Evolutionary conservation across 2,329 filamentous ascomycete genomes (phyloP), one percentile per base, ranked within the genome.

Genomic region (Pseudopithomyces chartarum): DNA sequence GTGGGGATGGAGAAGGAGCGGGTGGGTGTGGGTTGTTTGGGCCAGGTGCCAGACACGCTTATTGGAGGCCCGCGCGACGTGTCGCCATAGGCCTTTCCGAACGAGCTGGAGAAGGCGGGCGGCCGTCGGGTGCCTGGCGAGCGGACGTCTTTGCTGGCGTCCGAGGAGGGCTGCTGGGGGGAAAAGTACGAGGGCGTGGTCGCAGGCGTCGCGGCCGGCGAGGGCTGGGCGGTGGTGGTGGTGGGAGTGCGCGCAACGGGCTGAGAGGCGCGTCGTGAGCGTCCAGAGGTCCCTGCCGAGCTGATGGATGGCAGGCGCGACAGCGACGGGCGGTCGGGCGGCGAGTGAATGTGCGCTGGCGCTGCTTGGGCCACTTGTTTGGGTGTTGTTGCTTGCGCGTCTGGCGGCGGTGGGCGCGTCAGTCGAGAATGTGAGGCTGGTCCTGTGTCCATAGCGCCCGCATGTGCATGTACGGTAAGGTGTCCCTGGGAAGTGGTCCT

Each of bases 61-160:
- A 82, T 78, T 50, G 81, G 81, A 44, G 82, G 81, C 57, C 81
- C 82, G 65, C 76, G 72, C 55, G 75, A 78, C 29, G 78, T 81
- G 67, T 80, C 79, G 74, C 83, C 80, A 64, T 50, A 50, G 20
- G 47, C 22, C 26, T 50, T 50, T 33, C 80, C 80, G 76, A 80
- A 75, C 52, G 77, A 79, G 62, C 78, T 80, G 60, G 77, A 76
- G 47, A 80, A 82, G 22, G 80, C 79, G 39, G 80, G 81, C 29
- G 80, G 75, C 61, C 77, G 70, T 70, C 74, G 74, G 34, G 60
- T 55, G 39, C 60, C 62, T 19, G 73, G 68, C 49, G 69, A 73
- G 61, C 70, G 69, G 36, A 66, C 40, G 38, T 73, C 71, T 43
- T 62, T 67, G 56, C 61, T 29, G 26, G 26, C 65, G 34, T 70